Evolutionary conservation across 352 stramenopile species (phyloP), one percentile per base, ranked within the genome.

Genomic region (Nannochloropsis limnetica): DNA sequence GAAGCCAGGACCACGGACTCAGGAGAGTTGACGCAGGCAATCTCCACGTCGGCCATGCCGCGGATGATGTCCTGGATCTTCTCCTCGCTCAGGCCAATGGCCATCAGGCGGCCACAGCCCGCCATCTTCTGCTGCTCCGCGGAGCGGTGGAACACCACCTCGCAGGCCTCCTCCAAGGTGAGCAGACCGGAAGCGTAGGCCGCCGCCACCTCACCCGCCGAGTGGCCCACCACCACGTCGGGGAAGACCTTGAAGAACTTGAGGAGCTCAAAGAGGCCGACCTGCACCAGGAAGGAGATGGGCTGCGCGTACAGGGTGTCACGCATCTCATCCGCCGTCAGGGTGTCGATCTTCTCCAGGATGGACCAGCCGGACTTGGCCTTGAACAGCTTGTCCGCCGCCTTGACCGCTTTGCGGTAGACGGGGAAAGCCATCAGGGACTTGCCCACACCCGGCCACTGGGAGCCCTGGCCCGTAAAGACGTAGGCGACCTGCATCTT

Each of bases 401-500:
- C 61, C 25, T 74, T 74, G 61, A 74, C 61, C 5, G 61, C 61
- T 20, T 74, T 74, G 9, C 61, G 61, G 61, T 74, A 74, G 61
- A 74, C 61, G 61, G 61, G 61, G n/a, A 74, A 74, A 11, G 61
- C 61, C 61, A 74, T 82, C 81, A 86, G 43, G 28, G 79, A 68
- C 54, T 68, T 25, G 14, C 84, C 84, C 84, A 86, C 85, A 49
- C 84, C 84, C 44, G 80, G 80, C 31, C 82, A 86, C 61, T 86
- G 84, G 14, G 84, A 86, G 45, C 84, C 84, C 82, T 86, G 84
- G 27, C 84, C 84, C n/a, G 84, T 86, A 69, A 86, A 86, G 61
- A 86, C 37, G 27, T 86, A 86, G 28, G 82, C 84, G 37, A 86
- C 54, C 82, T 85, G 61, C 61, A 74, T 74, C 25, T 74, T 74